These are phyloP conservation scores for Phytophthora lateralis DNA, from an alignment of 352 stramenopile species.

Conservation along the genomic window DNA sequence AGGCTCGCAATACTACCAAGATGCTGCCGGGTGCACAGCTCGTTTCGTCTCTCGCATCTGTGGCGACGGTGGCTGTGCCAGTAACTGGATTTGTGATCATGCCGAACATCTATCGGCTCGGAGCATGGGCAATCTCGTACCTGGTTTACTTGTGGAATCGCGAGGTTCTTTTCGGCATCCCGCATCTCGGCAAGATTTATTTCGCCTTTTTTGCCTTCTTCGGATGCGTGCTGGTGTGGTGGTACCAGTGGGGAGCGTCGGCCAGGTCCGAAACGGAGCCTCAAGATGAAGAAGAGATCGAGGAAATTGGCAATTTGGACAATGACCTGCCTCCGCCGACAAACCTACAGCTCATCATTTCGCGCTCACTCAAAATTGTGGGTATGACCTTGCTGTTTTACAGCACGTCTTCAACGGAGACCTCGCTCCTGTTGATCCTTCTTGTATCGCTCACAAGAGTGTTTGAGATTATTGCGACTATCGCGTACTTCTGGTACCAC, in stretches of 20 bases:
- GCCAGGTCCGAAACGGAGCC: constrained; percentile 45
- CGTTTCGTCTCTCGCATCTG: constrained; percentile 66
- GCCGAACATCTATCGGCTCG: constrained; percentile 70
- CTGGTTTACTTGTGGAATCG: constrained; percentile 68
- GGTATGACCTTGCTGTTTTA: constrained; percentile 78
- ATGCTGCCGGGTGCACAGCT: constrained; percentile 76
- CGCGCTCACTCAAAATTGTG: constrained; percentile 58
- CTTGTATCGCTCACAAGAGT: constrained; percentile 70
- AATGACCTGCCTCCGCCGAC: constrained; percentile 62
- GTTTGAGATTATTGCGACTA: constrained; percentile 73
- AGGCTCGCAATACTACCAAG: constrained; percentile 69
- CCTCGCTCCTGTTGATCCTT: constrained; percentile 73
- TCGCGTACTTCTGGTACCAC: constrained; percentile 86
- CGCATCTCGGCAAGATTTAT: constrained; percentile 88
- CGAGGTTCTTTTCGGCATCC: constrained; percentile 75
- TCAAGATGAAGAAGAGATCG: constrained; percentile 68
- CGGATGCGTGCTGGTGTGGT: constrained; percentile 79
- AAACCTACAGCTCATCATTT: constrained; percentile 68
- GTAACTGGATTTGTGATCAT: constrained; percentile 82
- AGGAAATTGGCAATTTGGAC: constrained; percentile 72
- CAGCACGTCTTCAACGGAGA: constrained; percentile 81
- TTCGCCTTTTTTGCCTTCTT: constrained; percentile 81
- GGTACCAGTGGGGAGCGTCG: constrained; percentile 83
- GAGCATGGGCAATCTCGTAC: constrained; percentile 65
- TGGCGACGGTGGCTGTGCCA: constrained; percentile 74